Percentiles rank a stretch among this genome's conserved stretches.
Evolutionary conservation across 2,329 filamentous ascomycete species (phyloP).

Genomic region (Ceratocystis destructans): DNA sequence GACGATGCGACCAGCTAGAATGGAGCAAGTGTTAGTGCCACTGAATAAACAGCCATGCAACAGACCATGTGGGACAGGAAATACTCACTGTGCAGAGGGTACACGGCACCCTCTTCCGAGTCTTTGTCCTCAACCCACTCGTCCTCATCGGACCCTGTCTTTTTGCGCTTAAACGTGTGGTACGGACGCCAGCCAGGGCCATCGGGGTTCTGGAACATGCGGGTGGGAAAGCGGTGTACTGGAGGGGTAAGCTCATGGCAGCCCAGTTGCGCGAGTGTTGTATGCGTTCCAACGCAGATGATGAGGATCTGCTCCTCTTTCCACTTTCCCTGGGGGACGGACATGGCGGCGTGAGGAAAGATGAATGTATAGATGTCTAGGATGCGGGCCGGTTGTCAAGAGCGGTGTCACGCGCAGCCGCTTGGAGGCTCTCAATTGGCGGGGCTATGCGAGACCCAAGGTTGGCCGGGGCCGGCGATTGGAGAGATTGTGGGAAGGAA

Average conservation of each 20-base stretch:
- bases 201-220: slow-evolving; percentile 83
- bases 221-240: slow-evolving; percentile 71
- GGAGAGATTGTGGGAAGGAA: no score
- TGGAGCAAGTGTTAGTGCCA: background rate
- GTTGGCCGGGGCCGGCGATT: no score
- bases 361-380: background rate
- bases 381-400: background rate
- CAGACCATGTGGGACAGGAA: background rate
- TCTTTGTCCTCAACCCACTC: slow-evolving; percentile 82
- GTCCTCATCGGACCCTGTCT: slow-evolving; percentile 41
- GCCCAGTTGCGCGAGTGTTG: slow-evolving; percentile 80
- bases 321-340: slow-evolving; percentile 44
- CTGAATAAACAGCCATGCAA: background rate
- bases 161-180: slow-evolving; percentile 55
- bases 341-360: slow-evolving; percentile 30
- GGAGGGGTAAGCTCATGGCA: slow-evolving; percentile 84
- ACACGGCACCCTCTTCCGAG: slow-evolving; percentile 77
- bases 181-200: slow-evolving; percentile 65
- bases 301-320: slow-evolving; percentile 53
- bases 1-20: slow-evolving; percentile 59
- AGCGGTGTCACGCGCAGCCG: no score
- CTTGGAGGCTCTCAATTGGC: no score
- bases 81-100: slow-evolving; percentile 54
- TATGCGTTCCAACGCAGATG: slow-evolving; percentile 73
- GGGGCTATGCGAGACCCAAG: no score